phyloP scores from a whole-genome alignment of 2,329 filamentous ascomycete species.

The Fusarium beomiforme region DNA sequence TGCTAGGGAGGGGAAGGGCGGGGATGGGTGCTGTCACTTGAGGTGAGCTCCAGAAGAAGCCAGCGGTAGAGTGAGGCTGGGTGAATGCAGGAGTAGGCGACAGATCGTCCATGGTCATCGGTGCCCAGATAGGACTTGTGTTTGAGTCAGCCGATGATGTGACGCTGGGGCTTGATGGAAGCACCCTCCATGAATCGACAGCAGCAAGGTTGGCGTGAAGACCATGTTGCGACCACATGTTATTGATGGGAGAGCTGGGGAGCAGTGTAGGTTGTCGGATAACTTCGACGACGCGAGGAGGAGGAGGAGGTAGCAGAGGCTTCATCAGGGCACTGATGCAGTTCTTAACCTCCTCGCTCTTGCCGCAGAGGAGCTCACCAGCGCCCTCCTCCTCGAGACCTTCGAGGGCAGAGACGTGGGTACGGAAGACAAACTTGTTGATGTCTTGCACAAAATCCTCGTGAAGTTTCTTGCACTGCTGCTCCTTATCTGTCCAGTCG shows the following conservation, averaged over 20 bases:
- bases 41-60: constrained; percentile 83
- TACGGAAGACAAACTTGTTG: constrained; percentile 97
- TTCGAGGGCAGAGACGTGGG: constrained; percentile 87
- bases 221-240: constrained; percentile 82
- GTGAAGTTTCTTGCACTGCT: constrained; percentile 96
- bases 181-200: constrained; percentile 88
- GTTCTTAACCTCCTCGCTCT: constrained; percentile 92
- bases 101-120: constrained; percentile 78
- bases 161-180: constrained; percentile 87
- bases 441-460: constrained; percentile 95
- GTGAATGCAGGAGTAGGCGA: constrained; percentile 85
- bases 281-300: constrained; percentile 88
- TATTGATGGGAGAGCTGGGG: constrained; percentile 80
- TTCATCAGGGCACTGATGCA: constrained; percentile 87
- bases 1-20: constrained; percentile 83
- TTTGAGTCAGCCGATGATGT: constrained; percentile 77
- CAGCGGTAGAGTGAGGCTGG: constrained; percentile 74
- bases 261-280: constrained; percentile 87
- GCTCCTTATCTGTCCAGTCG: constrained; percentile 96
- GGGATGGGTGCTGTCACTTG: constrained; percentile 79
- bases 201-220: constrained; percentile 71
- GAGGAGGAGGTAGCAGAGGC: constrained; percentile 84
- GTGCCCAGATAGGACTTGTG: constrained; percentile 79
- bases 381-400: constrained; percentile 96
- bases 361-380: constrained; percentile 90